Conservation (phyloP, 768 basidiomycete species). For the Plicaturopsis crispa region DNA sequence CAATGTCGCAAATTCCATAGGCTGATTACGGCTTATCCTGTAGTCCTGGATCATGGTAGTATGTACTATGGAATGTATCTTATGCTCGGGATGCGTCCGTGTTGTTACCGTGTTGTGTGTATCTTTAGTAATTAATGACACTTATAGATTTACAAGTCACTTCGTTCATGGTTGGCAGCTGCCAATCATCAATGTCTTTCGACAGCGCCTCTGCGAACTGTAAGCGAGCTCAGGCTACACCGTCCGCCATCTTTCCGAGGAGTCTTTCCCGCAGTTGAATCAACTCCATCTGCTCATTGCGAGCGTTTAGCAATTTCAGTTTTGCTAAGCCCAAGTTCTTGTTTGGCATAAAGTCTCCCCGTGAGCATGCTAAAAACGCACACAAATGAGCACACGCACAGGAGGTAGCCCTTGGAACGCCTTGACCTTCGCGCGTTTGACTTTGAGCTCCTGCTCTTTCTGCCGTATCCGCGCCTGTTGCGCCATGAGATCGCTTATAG, state of each 20-base stretch:
- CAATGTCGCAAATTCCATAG: too few species aligned
- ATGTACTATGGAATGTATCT: too few species aligned
- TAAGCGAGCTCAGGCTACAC: conserved; percentile 22
- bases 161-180: too few species aligned
- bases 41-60: too few species aligned
- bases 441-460: conserved; percentile 30
- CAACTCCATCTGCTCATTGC: conserved; percentile 36
- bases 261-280: conserved; percentile 40
- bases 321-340: conserved; percentile 42
- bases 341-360: neutral
- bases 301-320: conserved; percentile 31
- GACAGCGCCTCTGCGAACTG: too few species aligned
- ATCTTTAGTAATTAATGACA: too few species aligned
- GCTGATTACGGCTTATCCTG: too few species aligned
- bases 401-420: conserved; percentile 45
- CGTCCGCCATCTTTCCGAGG: conserved; percentile 36
- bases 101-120: too few species aligned
- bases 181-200: too few species aligned
- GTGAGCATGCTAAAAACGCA: neutral
- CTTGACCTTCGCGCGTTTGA: conserved; percentile 35
- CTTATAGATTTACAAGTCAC: too few species aligned
- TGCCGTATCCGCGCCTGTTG: conserved; percentile 30
- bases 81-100: too few species aligned
- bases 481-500: conserved; percentile 29
- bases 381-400: conserved; percentile 17